These are phyloP conservation scores for Blastobotrys robertii DNA, from an alignment of 805 yeast genomes.

Conservation along the genomic window DNA sequence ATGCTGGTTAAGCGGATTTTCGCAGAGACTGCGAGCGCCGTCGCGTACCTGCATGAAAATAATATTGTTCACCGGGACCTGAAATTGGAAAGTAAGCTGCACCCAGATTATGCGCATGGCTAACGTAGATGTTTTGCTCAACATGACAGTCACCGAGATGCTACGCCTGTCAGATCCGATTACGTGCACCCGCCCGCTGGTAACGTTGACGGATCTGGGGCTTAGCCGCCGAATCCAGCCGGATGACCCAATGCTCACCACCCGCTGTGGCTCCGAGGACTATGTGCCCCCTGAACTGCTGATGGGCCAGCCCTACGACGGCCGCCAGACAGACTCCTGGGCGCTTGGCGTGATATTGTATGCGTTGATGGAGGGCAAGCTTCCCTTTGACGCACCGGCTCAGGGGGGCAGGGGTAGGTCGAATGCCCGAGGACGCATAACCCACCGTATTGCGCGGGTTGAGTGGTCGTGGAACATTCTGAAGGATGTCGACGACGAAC, in stretches of 20 bases:
- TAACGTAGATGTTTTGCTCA: slow-evolving; percentile 26
- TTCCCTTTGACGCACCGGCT: slow-evolving; percentile 85
- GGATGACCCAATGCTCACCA: slow-evolving; percentile 54
- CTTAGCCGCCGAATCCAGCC: slow-evolving; percentile 61
- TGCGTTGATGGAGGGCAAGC: slow-evolving; percentile 69
- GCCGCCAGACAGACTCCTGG: slow-evolving; percentile 89
- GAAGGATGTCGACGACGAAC: slow-evolving; percentile 28
- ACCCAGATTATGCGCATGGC: slow-evolving; percentile 25
- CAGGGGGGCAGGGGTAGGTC: slow-evolving; percentile 28
- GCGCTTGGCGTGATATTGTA: slow-evolving; percentile 88
- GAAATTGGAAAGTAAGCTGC: slow-evolving; percentile 75
- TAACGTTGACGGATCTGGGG: slow-evolving; percentile 81
- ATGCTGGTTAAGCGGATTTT: slow-evolving; percentile 50
- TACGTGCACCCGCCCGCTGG: slow-evolving; percentile 29
- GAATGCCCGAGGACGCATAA: slow-evolving; percentile 40
- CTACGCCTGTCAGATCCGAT: slow-evolving; percentile 14
- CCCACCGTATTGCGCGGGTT: slow-evolving; percentile 84
- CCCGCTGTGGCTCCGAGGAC: slow-evolving; percentile 94
- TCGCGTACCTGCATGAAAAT: slow-evolving; percentile 57
- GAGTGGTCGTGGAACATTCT: slow-evolving; percentile 79
- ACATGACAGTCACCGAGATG: slow-evolving; percentile 28
- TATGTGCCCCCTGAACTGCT: slow-evolving; percentile 91
- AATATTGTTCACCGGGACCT: slow-evolving; percentile 82
- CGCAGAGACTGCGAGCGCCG: slow-evolving; percentile 60
- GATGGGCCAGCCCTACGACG: slow-evolving; percentile 87